A percentile compares a stretch with the other conserved stretches of the same genome.
phyloP scores from a whole-genome alignment of 1,284 basidiomycete species.

The Austroboletus niveus region DNA sequence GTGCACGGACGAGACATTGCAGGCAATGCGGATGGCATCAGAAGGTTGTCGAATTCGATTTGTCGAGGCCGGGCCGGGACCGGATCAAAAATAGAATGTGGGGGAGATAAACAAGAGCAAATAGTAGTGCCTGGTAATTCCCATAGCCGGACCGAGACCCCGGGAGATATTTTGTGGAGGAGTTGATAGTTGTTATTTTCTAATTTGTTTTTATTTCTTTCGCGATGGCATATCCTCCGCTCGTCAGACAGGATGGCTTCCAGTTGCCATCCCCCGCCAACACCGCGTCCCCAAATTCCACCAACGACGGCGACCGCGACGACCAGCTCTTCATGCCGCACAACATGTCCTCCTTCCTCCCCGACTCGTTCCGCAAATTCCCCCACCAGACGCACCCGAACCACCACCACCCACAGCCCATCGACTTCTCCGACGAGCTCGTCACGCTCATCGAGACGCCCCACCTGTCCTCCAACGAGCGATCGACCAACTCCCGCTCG shows the following conservation, averaged over 20 bases:
- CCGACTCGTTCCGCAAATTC: constrained; percentile 53
- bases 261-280: constrained; percentile 52
- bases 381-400: constrained; percentile 21
- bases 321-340: constrained; percentile 42
- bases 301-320: constrained; percentile 28
- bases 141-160: constrained; percentile 36
- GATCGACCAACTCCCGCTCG: constrained; percentile 31
- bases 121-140: constrained; percentile 26
- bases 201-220: neutral
- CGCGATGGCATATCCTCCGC: constrained; percentile 28
- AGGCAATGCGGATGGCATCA: too few relatives aligned
- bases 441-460: constrained; percentile 50
- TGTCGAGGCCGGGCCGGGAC: constrained; percentile 16
- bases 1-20: too few relatives aligned
- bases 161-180: constrained; percentile 19
- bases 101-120: constrained; percentile 25
- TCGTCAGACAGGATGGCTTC: constrained; percentile 59
- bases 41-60: constrained; percentile 16
- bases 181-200: neutral
- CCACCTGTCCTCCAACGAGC: constrained; percentile 40
- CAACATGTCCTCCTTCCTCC: constrained; percentile 37
- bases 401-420: constrained; percentile 16
- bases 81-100: constrained; percentile 20
- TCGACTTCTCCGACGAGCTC: constrained; percentile 66
- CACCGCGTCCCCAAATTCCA: constrained; percentile 33